A percentile compares a stretch with the other conserved stretches of the same genome.
Evolutionary conservation across 345 rosid species (phyloP).

Genomic region (Kernera saxatilis): DNA sequence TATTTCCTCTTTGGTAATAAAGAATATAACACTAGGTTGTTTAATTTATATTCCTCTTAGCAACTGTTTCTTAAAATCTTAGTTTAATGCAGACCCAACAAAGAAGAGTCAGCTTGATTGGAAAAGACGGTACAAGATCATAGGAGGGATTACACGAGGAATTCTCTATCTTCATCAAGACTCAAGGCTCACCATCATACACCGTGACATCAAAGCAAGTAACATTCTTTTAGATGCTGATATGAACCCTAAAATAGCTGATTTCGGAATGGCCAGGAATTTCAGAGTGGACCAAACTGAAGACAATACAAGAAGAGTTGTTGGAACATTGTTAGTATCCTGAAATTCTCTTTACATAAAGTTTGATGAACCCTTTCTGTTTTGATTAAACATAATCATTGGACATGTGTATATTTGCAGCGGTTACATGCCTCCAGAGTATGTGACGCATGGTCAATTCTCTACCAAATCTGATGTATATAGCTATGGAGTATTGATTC

Average conservation of each 20-base stretch:
- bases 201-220: constrained; percentile 18
- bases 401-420: constrained; percentile 2
- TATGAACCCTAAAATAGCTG: constrained; percentile 21
- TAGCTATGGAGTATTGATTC: constrained; percentile 32
- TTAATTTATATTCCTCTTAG: background rate
- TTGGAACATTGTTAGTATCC: constrained; percentile 16
- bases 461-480: constrained; percentile 33
- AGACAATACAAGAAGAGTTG: constrained; percentile 2
- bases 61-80: background rate
- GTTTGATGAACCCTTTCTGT: background rate
- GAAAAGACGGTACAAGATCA: constrained; percentile 5
- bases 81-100: background rate
- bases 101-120: background rate
- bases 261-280: constrained; percentile 25
- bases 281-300: constrained; percentile 1
- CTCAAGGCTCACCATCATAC: constrained; percentile 19
- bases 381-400: background rate
- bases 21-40: background rate
- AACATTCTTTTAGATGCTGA: constrained; percentile 19
- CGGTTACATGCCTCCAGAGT: constrained; percentile 38
- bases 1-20: constrained; percentile 31
- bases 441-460: constrained; percentile 18
- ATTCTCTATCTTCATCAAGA: constrained; percentile 25
- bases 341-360: background rate
- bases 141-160: constrained; percentile 18